Evolutionary conservation across 306 rosid genomes (phyloP), one percentile per base, ranked within the genome.

Genomic region (Bauhinia variegata): DNA sequence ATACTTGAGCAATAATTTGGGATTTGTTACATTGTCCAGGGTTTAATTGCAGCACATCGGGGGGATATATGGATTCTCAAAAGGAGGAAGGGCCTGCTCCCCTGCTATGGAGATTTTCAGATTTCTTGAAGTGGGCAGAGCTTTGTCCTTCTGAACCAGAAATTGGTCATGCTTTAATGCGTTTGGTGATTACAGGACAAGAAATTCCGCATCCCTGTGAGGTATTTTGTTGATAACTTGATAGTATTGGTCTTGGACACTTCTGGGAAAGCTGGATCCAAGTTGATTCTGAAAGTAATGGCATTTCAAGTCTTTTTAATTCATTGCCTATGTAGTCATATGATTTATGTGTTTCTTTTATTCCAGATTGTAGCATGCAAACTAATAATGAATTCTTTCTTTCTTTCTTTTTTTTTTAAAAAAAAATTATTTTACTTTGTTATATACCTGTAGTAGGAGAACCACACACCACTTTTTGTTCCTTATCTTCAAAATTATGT

Each of bases 11-110:
- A 32, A 54, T 68, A 58, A 57, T 33, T 63, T 50, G 4, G 16
- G 63, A 59, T 72, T 44, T 72, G 52, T 68, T 65, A 75, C 36
- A 42, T 50, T 51, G 62, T 71, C 43, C 78, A 92, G 96, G 98
- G 98, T 68, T 82, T 92, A 71, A 70, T 92, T 81, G 98, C 98
- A 60, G 98, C 98, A 18, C 98, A 92, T 83, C 96, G 98, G 66
- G 98, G 72, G 98, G 98, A 60, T 92, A 89, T 74, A 87, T 92
- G 83, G 98, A 92, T 76, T 84, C 96, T 34, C 96, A 89, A 79
- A 92, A 87, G 83, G 98, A 92, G 72, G 96, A 92, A 86, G 98
- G 98, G 51, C 98, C 98, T 63, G 93, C 96, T 76, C 98, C 98
- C 23, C 72, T 92, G 58, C 76, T 92, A 11, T 92, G 98, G 98